Percentiles rank a stretch among this genome's conserved stretches.
phyloP scores from a whole-genome alignment of 1,139 yeast species.

The Yamadazyma triangularis region DNA sequence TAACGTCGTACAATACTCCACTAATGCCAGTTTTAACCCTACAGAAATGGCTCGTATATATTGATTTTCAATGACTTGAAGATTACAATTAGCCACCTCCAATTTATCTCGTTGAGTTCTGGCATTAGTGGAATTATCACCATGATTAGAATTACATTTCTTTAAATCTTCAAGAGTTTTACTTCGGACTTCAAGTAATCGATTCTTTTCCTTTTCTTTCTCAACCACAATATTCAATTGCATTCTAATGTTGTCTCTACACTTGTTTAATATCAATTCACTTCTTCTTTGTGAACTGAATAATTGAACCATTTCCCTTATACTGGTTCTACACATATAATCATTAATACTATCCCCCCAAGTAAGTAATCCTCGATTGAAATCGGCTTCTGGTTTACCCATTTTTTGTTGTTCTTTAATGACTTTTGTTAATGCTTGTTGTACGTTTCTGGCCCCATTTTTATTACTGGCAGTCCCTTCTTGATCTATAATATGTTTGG shows the following conservation, averaged over 20 bases:
- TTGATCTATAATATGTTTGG: no score
- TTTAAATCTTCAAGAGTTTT: slow-evolving; percentile 32
- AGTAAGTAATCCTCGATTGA: slow-evolving; percentile 4
- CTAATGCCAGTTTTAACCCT: slow-evolving; percentile 40
- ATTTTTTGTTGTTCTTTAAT: slow-evolving; percentile 8
- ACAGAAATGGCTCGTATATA: slow-evolving; percentile 41
- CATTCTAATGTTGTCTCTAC: slow-evolving; percentile 14
- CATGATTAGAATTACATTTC: slow-evolving; percentile 40
- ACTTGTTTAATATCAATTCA: slow-evolving; percentile 1
- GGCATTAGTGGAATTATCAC: slow-evolving; percentile 35
- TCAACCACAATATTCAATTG: slow-evolving; percentile 44
- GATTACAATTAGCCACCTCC: slow-evolving; percentile 46
- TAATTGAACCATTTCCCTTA: slow-evolving; percentile 8
- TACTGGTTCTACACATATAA: slow-evolving; percentile 3
- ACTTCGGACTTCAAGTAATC: slow-evolving; percentile 26
- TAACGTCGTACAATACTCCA: slow-evolving; percentile 37
- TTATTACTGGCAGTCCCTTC: no score
- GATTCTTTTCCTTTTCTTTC: slow-evolving; percentile 46
- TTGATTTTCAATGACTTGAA: slow-evolving; percentile 49
- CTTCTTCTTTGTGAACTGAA: slow-evolving; percentile 5
- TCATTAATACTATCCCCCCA: slow-evolving; percentile 8
- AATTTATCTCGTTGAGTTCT: slow-evolving; percentile 40
- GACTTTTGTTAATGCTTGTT: slow-evolving; percentile 9
- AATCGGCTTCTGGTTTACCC: slow-evolving; percentile 8
- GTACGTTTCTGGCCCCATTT: no score